A percentile compares a stretch with the other conserved stretches of the same genome.
These are phyloP conservation scores for Byssochlamys sp. DNA, from an alignment of 2,329 filamentous ascomycete genomes.

Conservation along the genomic window DNA sequence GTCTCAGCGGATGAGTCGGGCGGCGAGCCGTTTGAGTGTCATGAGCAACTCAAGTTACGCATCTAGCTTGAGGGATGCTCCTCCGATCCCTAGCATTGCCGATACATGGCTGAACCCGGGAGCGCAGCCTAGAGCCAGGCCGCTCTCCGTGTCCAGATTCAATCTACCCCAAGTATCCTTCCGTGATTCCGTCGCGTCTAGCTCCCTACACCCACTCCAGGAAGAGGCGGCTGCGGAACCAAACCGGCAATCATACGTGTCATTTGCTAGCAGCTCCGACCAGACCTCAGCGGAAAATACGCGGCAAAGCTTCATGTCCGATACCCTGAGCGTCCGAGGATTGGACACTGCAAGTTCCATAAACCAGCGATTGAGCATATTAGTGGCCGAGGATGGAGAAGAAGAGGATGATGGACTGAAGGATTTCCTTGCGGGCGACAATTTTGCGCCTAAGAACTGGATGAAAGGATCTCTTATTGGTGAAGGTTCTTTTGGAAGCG, in stretches of 20 bases:
- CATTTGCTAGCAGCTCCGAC: conserved; percentile 52
- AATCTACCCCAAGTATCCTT: conserved; percentile 55
- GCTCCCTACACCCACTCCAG: conserved; percentile 77
- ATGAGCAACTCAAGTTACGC: conserved; percentile 88
- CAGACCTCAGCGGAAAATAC: conserved; percentile 61
- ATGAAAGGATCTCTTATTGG: conserved; percentile 98
- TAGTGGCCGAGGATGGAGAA: conserved; percentile 81
- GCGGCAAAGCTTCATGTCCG: conserved; percentile 75
- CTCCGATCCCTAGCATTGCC: conserved; percentile 88
- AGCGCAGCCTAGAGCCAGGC: conserved; percentile 45
- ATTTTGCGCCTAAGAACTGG: conserved; percentile 95
- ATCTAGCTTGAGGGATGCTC: conserved; percentile 83
- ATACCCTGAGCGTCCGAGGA: conserved; percentile 58
- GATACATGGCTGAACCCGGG: conserved; percentile 72
- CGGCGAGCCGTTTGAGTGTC: conserved; percentile 85
- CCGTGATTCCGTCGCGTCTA: conserved; percentile 80
- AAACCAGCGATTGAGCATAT: conserved; percentile 71
- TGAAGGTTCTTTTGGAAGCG: conserved; percentile 90
- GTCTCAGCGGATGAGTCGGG: conserved; percentile 81
- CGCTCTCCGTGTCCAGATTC: conserved; percentile 52
- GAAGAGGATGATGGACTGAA: conserved; percentile 81
- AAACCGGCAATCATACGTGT: conserved; percentile 93
- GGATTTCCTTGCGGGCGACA: conserved; percentile 83
- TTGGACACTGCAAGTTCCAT: conserved; percentile 59
- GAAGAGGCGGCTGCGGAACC: conserved; percentile 82